These are phyloP conservation scores for Aureobasidium sp. DNA, from an alignment of 2,329 filamentous ascomycete species.

Conservation along the genomic window DNA sequence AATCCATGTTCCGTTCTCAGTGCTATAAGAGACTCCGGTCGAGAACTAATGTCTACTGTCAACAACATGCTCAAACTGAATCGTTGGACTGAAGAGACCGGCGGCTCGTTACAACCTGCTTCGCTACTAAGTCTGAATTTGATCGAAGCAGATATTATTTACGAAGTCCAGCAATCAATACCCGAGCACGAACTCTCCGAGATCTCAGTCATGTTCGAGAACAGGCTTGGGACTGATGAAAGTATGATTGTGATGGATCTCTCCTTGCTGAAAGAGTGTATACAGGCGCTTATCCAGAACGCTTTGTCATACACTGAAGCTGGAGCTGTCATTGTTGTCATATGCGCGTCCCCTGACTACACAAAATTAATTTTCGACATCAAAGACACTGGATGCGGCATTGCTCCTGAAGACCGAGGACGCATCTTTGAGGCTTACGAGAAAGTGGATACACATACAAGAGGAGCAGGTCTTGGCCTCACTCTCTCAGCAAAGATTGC, in stretches of 20 bases:
- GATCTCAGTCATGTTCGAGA: conserved; percentile 28
- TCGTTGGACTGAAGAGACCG: conserved; percentile 29
- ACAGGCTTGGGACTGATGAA: conserved; percentile 22
- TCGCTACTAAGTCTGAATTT: conserved; percentile 24
- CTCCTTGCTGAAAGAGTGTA: conserved; percentile 33
- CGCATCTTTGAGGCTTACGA: conserved; percentile 39
- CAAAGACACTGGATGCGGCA: conserved; percentile 35
- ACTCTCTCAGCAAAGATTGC: conserved; percentile 36
- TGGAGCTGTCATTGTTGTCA: conserved; percentile 30
- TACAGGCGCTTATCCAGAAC: conserved; percentile 35
- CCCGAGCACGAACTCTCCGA: conserved; percentile 22
- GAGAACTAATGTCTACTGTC: conserved; percentile 37
- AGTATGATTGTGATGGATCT: conserved; percentile 30
- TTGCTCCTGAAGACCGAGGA: conserved; percentile 26
- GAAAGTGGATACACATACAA: conserved; percentile 30
- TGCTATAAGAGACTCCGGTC: conserved; percentile 33
- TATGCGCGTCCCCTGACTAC: conserved; percentile 24
- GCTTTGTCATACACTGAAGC: conserved; percentile 33
- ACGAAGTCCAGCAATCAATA: conserved; percentile 23
- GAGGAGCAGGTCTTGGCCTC: conserved; percentile 36
- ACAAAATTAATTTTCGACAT: conserved; percentile 32
- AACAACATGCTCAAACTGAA: conserved; percentile 38
- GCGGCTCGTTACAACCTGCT: conserved; percentile 2
- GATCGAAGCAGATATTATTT: conserved; percentile 27
- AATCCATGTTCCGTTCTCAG: conserved; percentile 22